Percentiles rank a stretch among this genome's conserved stretches.
phyloP scores from a whole-genome alignment of 176 grass and related monocot genomes.

The Musa acuminata region DNA sequence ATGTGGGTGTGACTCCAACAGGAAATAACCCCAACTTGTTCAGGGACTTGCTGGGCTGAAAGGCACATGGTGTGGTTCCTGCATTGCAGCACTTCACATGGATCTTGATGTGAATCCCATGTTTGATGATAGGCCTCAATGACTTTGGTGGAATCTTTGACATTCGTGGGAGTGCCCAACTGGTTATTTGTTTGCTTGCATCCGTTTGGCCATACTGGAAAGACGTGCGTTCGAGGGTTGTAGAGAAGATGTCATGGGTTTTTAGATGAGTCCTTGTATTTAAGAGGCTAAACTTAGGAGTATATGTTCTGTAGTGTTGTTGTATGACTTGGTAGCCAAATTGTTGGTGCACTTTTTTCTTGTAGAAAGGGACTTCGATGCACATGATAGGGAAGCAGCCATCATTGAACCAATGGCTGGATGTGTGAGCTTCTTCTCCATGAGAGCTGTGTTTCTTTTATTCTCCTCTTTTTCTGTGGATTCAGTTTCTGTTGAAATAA shows the following conservation, averaged over 20 bases:
- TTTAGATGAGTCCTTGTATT: not conserved
- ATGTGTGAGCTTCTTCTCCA: not conserved
- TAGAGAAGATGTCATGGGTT: not conserved
- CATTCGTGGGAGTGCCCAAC: not conserved
- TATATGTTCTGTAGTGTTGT: not conserved
- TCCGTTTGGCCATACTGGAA: not conserved
- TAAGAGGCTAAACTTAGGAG: not conserved
- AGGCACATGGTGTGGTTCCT: not conserved
- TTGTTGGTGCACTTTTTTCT: not conserved
- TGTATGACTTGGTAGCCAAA: slow-evolving; percentile 3
- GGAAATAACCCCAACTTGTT: slow-evolving; percentile 93
- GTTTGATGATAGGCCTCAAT: not conserved
- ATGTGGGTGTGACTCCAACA: slow-evolving; percentile 81
- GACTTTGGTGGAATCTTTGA: slow-evolving; percentile 13
- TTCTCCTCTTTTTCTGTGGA: not conserved
- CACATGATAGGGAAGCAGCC: not conserved
- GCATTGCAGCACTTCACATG: not conserved
- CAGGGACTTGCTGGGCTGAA: slow-evolving; percentile 76
- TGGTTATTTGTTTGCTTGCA: slow-evolving; percentile 13
- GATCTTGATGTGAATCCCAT: not conserved
- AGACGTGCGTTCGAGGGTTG: not conserved
- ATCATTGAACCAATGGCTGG: not conserved
- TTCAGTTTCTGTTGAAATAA: slow-evolving; percentile 2
- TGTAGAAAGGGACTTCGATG: not conserved
- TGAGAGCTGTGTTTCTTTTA: not conserved